These are phyloP conservation scores for Plasmodium coatneyi DNA, from an alignment of 169 alveolate genomes.

Conservation along the genomic window DNA sequence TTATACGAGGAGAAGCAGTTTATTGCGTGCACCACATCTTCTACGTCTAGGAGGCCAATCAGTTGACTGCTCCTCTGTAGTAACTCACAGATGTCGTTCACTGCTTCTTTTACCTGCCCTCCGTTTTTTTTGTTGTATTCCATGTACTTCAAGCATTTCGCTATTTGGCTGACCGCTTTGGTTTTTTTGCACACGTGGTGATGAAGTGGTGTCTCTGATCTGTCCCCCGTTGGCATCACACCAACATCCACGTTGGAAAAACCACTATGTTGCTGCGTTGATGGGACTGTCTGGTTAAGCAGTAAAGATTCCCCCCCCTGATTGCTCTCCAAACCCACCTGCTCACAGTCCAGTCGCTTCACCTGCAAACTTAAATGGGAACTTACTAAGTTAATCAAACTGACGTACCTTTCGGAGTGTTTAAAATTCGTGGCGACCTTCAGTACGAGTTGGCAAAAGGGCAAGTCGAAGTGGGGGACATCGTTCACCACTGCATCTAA, in stretches of 20 bases:
- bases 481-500: neutral
- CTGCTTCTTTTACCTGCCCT: constrained; percentile 32
- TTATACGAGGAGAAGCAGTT: constrained; percentile 48
- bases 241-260: neutral
- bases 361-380: neutral
- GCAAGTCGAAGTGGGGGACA: neutral
- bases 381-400: neutral
- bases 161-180: neutral
- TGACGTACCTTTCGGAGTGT: constrained; percentile 4
- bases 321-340: neutral
- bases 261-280: neutral
- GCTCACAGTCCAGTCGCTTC: neutral
- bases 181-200: neutral
- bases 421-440: constrained; percentile 25
- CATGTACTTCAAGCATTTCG: constrained; percentile 14
- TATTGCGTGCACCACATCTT: constrained; percentile 37
- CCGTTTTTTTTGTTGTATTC: constrained; percentile 13
- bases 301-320: neutral
- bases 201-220: neutral
- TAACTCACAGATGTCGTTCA: constrained; percentile 24
- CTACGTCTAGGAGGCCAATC: constrained; percentile 2
- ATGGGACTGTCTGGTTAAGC: neutral
- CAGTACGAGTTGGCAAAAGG: constrained; percentile 6
- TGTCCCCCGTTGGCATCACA: neutral
- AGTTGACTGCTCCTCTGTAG: constrained; percentile 3